Percentiles rank a stretch among this genome's conserved stretches.
phyloP scores from a whole-genome alignment of 192 early-diverging fungal genomes.

The Rhizoclosmatium sp. region DNA sequence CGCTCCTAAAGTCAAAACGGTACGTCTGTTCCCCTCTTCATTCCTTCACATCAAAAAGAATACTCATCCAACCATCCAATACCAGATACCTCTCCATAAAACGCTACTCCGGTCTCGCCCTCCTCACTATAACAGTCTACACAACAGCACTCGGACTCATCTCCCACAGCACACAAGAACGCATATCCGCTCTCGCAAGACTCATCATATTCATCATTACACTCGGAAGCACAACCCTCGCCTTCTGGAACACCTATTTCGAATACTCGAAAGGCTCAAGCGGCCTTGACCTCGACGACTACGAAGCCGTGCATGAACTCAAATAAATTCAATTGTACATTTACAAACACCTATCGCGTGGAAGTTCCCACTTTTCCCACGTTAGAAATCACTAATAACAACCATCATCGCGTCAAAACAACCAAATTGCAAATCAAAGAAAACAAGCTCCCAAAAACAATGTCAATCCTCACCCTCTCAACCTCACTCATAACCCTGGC shows the following conservation, averaged over 20 bases:
- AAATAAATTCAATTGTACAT: background rate
- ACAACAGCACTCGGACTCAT: slow-evolving; percentile 7
- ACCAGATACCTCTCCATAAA: background rate
- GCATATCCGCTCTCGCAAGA: background rate
- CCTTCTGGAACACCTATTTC: background rate
- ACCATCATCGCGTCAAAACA: background rate
- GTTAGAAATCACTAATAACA: background rate
- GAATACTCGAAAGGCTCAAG: background rate
- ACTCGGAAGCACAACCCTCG: background rate
- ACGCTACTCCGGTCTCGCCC: background rate
- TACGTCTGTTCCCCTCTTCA: background rate
- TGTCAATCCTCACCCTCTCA: background rate
- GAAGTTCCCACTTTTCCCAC: too few relatives aligned
- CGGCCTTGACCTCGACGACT: background rate
- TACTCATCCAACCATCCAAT: background rate
- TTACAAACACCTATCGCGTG: too few relatives aligned
- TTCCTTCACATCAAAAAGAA: background rate
- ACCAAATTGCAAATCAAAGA: too few relatives aligned
- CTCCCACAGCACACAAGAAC: slow-evolving; percentile 18
- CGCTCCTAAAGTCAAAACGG: background rate
- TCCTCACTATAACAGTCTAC: background rate
- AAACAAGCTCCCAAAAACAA: background rate
- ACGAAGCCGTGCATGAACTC: background rate
- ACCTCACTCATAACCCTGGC: background rate
- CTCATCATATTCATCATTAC: background rate